Evolutionary conservation across 495 filamentous ascomycete species (phyloP).

Genomic region (Barbatosphaeria neglecta): DNA sequence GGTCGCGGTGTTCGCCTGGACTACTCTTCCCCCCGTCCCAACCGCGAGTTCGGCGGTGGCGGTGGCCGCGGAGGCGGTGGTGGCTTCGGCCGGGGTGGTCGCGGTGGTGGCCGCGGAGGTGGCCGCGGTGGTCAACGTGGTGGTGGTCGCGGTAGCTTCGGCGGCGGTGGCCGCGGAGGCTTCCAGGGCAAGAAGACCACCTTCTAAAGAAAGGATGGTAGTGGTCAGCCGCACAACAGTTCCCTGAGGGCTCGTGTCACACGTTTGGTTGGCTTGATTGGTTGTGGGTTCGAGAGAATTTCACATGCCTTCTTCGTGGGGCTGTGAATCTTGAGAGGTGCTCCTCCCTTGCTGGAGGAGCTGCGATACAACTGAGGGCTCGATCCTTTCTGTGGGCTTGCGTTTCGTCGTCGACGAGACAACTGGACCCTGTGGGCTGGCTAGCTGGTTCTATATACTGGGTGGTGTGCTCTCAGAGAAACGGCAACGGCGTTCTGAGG

Average conservation of each 20-base stretch:
- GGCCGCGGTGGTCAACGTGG: slow-evolving; percentile 29
- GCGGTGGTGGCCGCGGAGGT: slow-evolving; percentile 42
- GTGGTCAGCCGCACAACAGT: slow-evolving; percentile 23
- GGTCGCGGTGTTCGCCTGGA: slow-evolving; percentile 78
- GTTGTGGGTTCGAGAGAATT: slow-evolving; percentile 38
- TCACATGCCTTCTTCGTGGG: slow-evolving; percentile 17
- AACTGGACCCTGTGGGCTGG: slow-evolving; percentile 10
- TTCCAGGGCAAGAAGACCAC: slow-evolving; percentile 89
- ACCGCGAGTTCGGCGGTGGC: slow-evolving; percentile 41
- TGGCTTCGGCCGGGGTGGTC: slow-evolving; percentile 35
- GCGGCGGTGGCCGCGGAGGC: slow-evolving; percentile 34
- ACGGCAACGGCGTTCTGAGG: background rate
- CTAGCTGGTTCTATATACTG: no score
- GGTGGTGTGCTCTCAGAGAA: slow-evolving; percentile 2
- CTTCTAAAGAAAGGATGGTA: slow-evolving; percentile 45
- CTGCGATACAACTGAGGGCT: slow-evolving; percentile 36
- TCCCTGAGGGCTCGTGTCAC: slow-evolving; percentile 28
- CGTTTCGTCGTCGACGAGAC: slow-evolving; percentile 31
- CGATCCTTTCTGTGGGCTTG: slow-evolving; percentile 36
- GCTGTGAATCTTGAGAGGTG: slow-evolving; percentile 39
- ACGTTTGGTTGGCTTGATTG: slow-evolving; percentile 33
- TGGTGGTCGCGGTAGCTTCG: slow-evolving; percentile 30
- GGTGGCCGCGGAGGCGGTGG: slow-evolving; percentile 36
- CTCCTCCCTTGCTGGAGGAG: slow-evolving; percentile 25
- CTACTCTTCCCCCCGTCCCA: slow-evolving; percentile 67